A percentile compares a stretch with the other conserved stretches of the same genome.
These are phyloP conservation scores for Pythium periplocum DNA, from an alignment of 352 stramenopile species.

Conservation along the genomic window DNA sequence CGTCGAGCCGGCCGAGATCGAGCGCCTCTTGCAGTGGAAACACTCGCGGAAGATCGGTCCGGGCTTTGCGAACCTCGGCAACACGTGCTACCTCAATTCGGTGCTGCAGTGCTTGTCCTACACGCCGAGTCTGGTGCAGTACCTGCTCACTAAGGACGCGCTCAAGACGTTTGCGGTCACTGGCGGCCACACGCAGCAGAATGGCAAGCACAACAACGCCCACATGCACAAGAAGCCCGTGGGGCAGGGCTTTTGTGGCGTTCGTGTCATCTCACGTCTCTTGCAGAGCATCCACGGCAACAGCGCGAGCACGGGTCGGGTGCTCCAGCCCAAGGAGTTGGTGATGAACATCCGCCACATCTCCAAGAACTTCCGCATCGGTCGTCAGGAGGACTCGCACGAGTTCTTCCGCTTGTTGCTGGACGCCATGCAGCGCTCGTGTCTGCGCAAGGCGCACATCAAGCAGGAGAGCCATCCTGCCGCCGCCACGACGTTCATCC, in stretches of 20 bases:
- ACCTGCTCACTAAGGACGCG: constrained; percentile 78
- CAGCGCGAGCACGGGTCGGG: constrained; percentile 21
- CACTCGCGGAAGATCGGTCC: constrained; percentile 74
- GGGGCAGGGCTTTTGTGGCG: constrained; percentile 36
- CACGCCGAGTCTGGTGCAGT: constrained; percentile 76
- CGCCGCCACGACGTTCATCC: constrained; percentile 71
- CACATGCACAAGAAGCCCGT: constrained; percentile 14
- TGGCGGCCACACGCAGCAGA: not conserved
- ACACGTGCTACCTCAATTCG: constrained; percentile 95
- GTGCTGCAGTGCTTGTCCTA: constrained; percentile 88
- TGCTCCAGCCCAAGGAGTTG: constrained; percentile 74
- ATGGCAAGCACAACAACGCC: constrained; percentile 21
- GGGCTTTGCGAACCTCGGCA: constrained; percentile 88
- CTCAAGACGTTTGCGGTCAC: constrained; percentile 30
- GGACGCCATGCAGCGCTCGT: constrained; percentile 81
- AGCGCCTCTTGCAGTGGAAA: constrained; percentile 53
- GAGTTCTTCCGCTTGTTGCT: constrained; percentile 89
- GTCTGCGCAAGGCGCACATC: constrained; percentile 62
- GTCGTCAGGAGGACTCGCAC: constrained; percentile 88
- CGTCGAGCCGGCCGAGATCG: constrained; percentile 35
- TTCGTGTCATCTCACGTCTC: constrained; percentile 61
- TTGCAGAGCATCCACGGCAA: constrained; percentile 54
- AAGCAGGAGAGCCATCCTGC: constrained; percentile 56
- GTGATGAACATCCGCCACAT: constrained; percentile 84
- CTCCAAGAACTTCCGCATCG: constrained; percentile 84